A percentile compares a stretch with the other conserved stretches of the same genome.
Evolutionary conservation across 805 yeast genomes (phyloP).

Genomic region (Candida hungchunana): DNA sequence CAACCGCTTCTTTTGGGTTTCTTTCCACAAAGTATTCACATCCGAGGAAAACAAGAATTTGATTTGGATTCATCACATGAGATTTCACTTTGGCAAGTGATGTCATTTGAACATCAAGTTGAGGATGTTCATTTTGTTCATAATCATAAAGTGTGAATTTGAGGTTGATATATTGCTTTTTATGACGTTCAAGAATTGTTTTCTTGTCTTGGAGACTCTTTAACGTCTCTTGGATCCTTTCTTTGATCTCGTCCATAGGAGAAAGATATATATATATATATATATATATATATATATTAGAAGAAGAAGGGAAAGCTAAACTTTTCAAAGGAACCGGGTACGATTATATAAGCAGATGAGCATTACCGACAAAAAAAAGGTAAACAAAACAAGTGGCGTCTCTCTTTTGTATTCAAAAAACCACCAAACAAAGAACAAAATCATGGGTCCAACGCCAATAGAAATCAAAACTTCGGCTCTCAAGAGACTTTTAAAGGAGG

Average conservation of each 20-base stretch:
- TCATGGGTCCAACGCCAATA: slow-evolving; percentile 65
- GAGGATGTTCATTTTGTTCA: slow-evolving; percentile 14
- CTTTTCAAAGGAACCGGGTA: too few relatives aligned
- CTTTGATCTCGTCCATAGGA: slow-evolving; percentile 19
- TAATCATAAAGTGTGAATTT: slow-evolving; percentile 20
- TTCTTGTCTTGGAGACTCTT: slow-evolving; percentile 9
- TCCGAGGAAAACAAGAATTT: slow-evolving; percentile 33
- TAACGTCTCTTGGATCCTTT: slow-evolving; percentile 10
- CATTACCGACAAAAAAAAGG: too few relatives aligned
- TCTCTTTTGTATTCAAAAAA: too few relatives aligned
- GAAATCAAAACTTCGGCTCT: slow-evolving; percentile 72
- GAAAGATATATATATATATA: too few relatives aligned
- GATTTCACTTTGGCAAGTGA: slow-evolving; percentile 21
- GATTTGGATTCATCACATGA: slow-evolving; percentile 19
- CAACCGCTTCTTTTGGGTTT: slow-evolving; percentile 28
- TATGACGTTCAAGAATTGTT: slow-evolving; percentile 14
- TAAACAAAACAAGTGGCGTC: too few relatives aligned
- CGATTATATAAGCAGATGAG: too few relatives aligned
- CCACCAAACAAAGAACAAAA: too few relatives aligned
- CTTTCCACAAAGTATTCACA: slow-evolving; percentile 39
- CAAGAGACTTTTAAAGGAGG: slow-evolving; percentile 65
- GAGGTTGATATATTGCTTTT: slow-evolving; percentile 19
- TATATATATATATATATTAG: too few relatives aligned
- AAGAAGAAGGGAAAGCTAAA: too few relatives aligned
- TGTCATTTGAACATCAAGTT: slow-evolving; percentile 17